Conservation (phyloP, 768 basidiomycete genomes). For the Tulasnella sp. region DNA sequence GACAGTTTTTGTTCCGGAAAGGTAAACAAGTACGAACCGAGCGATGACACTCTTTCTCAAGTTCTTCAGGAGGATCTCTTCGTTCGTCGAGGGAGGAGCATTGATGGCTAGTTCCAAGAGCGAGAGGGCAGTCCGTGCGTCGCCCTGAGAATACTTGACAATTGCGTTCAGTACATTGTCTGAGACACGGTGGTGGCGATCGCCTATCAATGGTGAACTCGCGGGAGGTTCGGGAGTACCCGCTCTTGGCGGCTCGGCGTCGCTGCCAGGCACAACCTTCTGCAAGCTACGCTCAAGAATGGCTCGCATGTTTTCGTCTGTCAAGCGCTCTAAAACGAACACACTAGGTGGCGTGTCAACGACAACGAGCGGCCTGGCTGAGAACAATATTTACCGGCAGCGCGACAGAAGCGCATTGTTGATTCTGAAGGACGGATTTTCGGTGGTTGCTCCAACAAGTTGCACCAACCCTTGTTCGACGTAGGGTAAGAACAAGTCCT, state of each 20-base stretch:
- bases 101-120: slow-evolving; percentile 66
- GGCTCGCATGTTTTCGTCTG: slow-evolving; percentile 54
- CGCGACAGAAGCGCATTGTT: slow-evolving; percentile 68
- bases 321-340: slow-evolving; percentile 64
- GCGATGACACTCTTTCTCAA: slow-evolving; percentile 61
- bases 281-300: slow-evolving; percentile 54
- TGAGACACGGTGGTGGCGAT: slow-evolving; percentile 38
- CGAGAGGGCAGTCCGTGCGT: slow-evolving; percentile 73
- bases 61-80: slow-evolving; percentile 50
- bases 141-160: slow-evolving; percentile 56
- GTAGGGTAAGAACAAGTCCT: slow-evolving; percentile 79
- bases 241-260: neutral
- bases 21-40: neutral
- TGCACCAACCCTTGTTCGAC: slow-evolving; percentile 75
- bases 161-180: slow-evolving; percentile 48
- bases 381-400: slow-evolving; percentile 53
- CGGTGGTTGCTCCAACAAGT: slow-evolving; percentile 80
- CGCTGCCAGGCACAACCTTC: slow-evolving; percentile 27
- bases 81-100: slow-evolving; percentile 41
- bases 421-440: slow-evolving; percentile 83
- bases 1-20: neutral
- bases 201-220: neutral
- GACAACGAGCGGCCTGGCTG: neutral
- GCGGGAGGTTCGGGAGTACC: neutral
- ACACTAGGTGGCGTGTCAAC: slow-evolving; percentile 47